Percentiles rank a stretch among this genome's conserved stretches.
Evolutionary conservation across 1,284 basidiomycete genomes (phyloP).

Genomic region (Abortiporus biennis): DNA sequence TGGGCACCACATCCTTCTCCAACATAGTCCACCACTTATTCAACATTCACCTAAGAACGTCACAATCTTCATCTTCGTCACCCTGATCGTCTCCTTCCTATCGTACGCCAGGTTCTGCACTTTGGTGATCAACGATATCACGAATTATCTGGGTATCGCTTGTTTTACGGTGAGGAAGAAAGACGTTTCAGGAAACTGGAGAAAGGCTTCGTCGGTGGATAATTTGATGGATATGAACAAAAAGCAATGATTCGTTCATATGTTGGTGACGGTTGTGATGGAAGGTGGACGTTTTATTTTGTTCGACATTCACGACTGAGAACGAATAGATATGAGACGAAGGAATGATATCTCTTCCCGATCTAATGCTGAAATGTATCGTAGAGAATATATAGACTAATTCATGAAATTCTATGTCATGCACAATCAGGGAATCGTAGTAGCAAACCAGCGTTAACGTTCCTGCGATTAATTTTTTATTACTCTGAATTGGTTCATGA

Average conservation of each 20-base stretch:
- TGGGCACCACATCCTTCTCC: background rate
- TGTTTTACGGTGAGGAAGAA: slow-evolving; percentile 87
- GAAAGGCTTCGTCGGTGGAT: slow-evolving; percentile 30
- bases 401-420: too few relatives aligned
- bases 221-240: slow-evolving; percentile 13
- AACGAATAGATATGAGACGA: too few relatives aligned
- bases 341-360: too few relatives aligned
- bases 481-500: too few relatives aligned
- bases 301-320: too few relatives aligned
- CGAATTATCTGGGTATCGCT: slow-evolving; percentile 82
- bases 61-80: slow-evolving; percentile 64
- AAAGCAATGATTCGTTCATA: slow-evolving; percentile 5
- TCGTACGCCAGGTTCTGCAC: slow-evolving; percentile 78
- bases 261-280: background rate
- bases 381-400: too few relatives aligned
- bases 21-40: slow-evolving; percentile 57
- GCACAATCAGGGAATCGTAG: too few relatives aligned
- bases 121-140: slow-evolving; percentile 82
- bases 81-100: slow-evolving; percentile 59
- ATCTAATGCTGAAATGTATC: too few relatives aligned
- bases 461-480: too few relatives aligned
- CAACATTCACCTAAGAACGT: slow-evolving; percentile 57
- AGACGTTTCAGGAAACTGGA: slow-evolving; percentile 70
- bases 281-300: background rate
- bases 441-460: too few relatives aligned